These are phyloP conservation scores for Botrytis fragariae DNA, from an alignment of 2,329 filamentous ascomycete species.

Conservation along the genomic window DNA sequence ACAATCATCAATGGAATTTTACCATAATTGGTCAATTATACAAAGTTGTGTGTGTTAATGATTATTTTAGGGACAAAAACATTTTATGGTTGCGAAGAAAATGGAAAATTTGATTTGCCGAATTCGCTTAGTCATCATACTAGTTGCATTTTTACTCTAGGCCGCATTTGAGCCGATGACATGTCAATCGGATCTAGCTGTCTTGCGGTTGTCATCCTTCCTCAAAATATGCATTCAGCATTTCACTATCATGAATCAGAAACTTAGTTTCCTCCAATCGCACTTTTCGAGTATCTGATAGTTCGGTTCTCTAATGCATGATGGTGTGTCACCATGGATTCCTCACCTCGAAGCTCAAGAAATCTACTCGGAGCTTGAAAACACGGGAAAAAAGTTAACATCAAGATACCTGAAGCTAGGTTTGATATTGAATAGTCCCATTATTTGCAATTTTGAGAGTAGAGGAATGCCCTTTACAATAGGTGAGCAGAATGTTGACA, in stretches of 20 bases:
- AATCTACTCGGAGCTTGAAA: neutral
- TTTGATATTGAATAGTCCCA: neutral
- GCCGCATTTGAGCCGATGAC: conserved; percentile 2
- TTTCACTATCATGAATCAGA: neutral
- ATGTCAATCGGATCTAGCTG: neutral
- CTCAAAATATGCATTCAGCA: neutral
- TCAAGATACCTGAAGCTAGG: no score
- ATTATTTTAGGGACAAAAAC: neutral
- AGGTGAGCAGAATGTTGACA: neutral
- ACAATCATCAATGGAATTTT: conserved; percentile 29
- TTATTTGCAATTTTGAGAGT: neutral
- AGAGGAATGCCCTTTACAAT: neutral
- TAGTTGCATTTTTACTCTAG: neutral
- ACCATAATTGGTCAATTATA: conserved; percentile 21
- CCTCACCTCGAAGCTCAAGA: no score
- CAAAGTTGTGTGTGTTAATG: neutral
- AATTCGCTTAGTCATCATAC: neutral
- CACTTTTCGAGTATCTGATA: neutral
- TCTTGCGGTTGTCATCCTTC: neutral
- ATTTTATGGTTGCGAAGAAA: neutral
- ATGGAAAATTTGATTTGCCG: conserved; percentile 2
- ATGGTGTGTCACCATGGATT: neutral
- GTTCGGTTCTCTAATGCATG: neutral
- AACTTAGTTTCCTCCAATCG: neutral
- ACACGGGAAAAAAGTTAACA: neutral